Evolutionary conservation across 176 grass and related monocot species (phyloP).

Genomic region (maize (Zea mays)): Zm-B73-REFERENCE-NAM-5.0 NC_050096.1:288427501-288428000

Average conservation of each 20-base stretch:
- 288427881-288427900: constrained; percentile 88
- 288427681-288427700: constrained; percentile 97
- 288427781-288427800: constrained; percentile 13
- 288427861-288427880: constrained; percentile 94
- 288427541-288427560: too few relatives aligned
- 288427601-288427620: not conserved
- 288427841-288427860: constrained; percentile 80
- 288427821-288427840: not conserved
- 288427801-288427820: not conserved
- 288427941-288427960: constrained; percentile 87
- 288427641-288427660: constrained; percentile 63
- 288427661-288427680: constrained; percentile 92
- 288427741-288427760: constrained; percentile 96
- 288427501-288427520: too few relatives aligned
- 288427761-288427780: constrained; percentile 70
- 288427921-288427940: constrained; percentile 95
- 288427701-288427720: constrained; percentile 97
- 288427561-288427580: too few relatives aligned
- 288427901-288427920: constrained; percentile 99
- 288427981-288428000: constrained; percentile 97
- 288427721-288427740: constrained; percentile 99
- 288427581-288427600: not conserved
- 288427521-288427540: too few relatives aligned
- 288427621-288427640: not conserved
- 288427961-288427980: constrained; percentile 94